A percentile compares a stretch with the other conserved stretches of the same genome.
Conservation (phyloP, 331 rosid species). For the Cydonia oblonga region DNA sequence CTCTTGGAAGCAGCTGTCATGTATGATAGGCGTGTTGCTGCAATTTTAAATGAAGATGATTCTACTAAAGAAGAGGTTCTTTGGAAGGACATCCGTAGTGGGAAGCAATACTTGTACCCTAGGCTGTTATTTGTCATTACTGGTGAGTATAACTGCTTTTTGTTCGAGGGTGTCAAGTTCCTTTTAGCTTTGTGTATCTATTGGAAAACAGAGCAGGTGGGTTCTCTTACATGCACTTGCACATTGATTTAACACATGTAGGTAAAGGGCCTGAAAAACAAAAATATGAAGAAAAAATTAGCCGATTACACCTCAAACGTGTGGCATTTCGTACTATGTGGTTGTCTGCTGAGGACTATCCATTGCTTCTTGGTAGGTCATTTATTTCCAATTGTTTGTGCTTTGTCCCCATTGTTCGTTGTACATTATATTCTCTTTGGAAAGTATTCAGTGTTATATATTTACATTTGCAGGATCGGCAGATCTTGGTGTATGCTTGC, state of each 20-base stretch:
- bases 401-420: neutral
- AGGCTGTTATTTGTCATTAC: constrained; percentile 82
- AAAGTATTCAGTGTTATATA: neutral
- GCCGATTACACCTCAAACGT: constrained; percentile 65
- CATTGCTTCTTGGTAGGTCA: constrained; percentile 61
- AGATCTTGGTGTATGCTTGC: constrained; percentile 86
- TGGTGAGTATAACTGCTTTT: constrained; percentile 28
- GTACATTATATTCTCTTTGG: neutral
- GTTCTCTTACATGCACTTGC: neutral
- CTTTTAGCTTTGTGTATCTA: neutral
- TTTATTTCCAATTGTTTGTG: constrained; percentile 3
- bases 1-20: constrained; percentile 94
- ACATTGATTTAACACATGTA: constrained; percentile 7
- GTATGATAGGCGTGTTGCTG: constrained; percentile 96
- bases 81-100: constrained; percentile 61
- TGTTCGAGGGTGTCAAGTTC: neutral
- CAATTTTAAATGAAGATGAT: constrained; percentile 76
- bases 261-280: constrained; percentile 93
- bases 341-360: constrained; percentile 94
- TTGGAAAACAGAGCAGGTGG: neutral
- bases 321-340: constrained; percentile 95
- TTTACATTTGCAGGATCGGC: constrained; percentile 59
- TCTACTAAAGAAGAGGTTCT: constrained; percentile 58
- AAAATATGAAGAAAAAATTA: constrained; percentile 70
- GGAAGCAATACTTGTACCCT: constrained; percentile 64